Evolutionary conservation across 2,329 filamentous ascomycete species (phyloP), one percentile per base, ranked within the genome.

Genomic region (Alternaria triticina): DNA sequence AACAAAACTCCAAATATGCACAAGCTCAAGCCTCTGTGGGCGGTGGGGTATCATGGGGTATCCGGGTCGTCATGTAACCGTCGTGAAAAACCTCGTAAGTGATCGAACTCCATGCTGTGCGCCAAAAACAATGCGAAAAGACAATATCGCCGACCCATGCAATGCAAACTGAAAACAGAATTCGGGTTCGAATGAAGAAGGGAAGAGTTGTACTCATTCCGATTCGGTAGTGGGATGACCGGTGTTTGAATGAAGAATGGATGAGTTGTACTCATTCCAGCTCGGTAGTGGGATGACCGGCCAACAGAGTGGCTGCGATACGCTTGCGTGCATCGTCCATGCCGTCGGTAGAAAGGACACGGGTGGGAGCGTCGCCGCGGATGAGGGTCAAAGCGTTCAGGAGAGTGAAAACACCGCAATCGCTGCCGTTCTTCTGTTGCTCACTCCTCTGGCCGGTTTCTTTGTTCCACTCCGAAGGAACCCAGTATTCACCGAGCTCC

Each of bases 381-480:
- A 83, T 78, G 30, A 83, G 71, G 59, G 88, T 91, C 51, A 93
- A 85, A 15, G 87, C 89, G 72, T 94, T 95, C 17, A 91, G 87
- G 68, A 92, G 88, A 13, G 90, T 87, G 75, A 93, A 92, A 4
- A 93, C 87, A n/a, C 92, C 92, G 69, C 92, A 94, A 75, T 94
- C 92, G 73, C 86, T 88, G 1, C 86, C 85, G 72, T 94, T 94
- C 25, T 80, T 83, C 76, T 94, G 91, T 3, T 57, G 52, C 5
- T 67, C 85, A 36, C 86, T 87, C 15, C 79, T 77, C 58, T 76
- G 73, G 47, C 85, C 82, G n/a, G 79, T 75, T 8, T 86, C 80
- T 1, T 83, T 80, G 23, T 77, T 82, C 91, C 91, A 94, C 44
- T 91, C 89, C 2, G 80, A 79, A 13, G 82, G 81, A 3, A 83